Evolutionary conservation across 176 grass and related monocot species (phyloP).

Genomic region (Leersia perrieri): DNA sequence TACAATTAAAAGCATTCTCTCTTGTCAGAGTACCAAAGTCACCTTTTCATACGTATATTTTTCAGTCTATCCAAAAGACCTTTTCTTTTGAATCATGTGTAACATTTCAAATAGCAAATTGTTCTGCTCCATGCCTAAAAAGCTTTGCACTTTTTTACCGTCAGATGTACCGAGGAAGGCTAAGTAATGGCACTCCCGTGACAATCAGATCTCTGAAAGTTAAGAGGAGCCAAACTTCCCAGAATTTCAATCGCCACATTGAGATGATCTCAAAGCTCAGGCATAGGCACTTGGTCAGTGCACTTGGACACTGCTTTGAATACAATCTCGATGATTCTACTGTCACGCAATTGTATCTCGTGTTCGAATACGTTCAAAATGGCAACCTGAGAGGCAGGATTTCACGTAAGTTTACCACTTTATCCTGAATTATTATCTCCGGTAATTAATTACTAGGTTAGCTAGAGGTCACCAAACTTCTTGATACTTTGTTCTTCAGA

Average conservation of each 20-base stretch:
- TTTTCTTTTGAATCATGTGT: neutral
- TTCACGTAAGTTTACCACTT: conserved; percentile 43
- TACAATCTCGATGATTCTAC: conserved; percentile 60
- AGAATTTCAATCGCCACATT: conserved; percentile 70
- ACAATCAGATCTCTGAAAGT: conserved; percentile 65
- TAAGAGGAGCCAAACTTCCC: conserved; percentile 43
- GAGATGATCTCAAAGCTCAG: conserved; percentile 79
- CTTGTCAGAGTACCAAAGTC: neutral
- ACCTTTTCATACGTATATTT: neutral
- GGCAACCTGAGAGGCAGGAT: conserved; percentile 75
- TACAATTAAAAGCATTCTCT: neutral
- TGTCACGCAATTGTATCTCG: conserved; percentile 52
- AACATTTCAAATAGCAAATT: neutral
- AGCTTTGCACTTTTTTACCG: neutral
- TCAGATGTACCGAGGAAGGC: conserved; percentile 71
- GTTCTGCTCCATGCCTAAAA: neutral
- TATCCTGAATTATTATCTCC: neutral
- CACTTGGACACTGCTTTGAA: conserved; percentile 73
- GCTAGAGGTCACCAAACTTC: neutral
- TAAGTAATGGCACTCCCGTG: conserved; percentile 52
- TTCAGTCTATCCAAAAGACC: neutral
- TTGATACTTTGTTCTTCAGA: conserved; percentile 37
- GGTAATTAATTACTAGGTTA: neutral
- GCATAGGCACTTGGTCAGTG: conserved; percentile 77
- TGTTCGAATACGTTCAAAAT: conserved; percentile 76